Percentiles rank a stretch among this genome's conserved stretches.
Conservation (phyloP, 2,329 filamentous ascomycete species). For the Nigrospora oryzae region DNA sequence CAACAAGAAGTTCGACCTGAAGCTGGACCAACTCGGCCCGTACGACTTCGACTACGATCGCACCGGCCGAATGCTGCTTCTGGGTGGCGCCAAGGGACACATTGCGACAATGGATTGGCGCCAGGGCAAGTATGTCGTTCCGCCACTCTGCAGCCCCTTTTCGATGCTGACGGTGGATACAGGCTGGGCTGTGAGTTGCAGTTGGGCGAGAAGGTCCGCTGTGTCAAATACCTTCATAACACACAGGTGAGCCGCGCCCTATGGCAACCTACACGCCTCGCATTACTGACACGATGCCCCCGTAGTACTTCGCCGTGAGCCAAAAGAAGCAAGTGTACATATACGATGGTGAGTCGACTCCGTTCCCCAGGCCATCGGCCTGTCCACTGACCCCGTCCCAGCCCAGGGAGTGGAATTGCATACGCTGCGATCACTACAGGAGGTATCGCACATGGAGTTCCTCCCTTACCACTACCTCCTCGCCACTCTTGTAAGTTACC, state of each 20-base stretch:
- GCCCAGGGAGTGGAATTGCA: slow-evolving; percentile 78
- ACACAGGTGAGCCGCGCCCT: slow-evolving; percentile 30
- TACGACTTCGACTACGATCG: slow-evolving; percentile 85
- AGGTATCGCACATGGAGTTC: slow-evolving; percentile 91
- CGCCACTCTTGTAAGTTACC: slow-evolving; percentile 62
- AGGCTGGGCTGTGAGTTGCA: slow-evolving; percentile 89
- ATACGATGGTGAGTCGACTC: slow-evolving; percentile 53
- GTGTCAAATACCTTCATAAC: slow-evolving; percentile 89
- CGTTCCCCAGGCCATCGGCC: not conserved
- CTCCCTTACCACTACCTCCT: slow-evolving; percentile 93
- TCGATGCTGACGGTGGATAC: slow-evolving; percentile 30
- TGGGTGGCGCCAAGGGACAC: slow-evolving; percentile 89
- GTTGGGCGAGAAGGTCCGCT: slow-evolving; percentile 80
- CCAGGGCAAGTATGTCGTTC: slow-evolving; percentile 2
- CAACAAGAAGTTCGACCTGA: slow-evolving; percentile 88
- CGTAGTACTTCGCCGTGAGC: slow-evolving; percentile 82
- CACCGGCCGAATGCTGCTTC: slow-evolving; percentile 76
- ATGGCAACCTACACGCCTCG: too few relatives aligned
- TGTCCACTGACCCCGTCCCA: not conserved
- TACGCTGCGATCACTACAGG: slow-evolving; percentile 80
- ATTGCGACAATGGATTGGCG: slow-evolving; percentile 75
- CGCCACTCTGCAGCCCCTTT: not conserved
- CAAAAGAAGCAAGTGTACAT: slow-evolving; percentile 98
- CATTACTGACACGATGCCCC: too few relatives aligned
- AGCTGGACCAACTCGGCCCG: slow-evolving; percentile 72